These are phyloP conservation scores for Cerioporus squamosus DNA, from an alignment of 1,284 basidiomycete genomes.

Conservation along the genomic window DNA sequence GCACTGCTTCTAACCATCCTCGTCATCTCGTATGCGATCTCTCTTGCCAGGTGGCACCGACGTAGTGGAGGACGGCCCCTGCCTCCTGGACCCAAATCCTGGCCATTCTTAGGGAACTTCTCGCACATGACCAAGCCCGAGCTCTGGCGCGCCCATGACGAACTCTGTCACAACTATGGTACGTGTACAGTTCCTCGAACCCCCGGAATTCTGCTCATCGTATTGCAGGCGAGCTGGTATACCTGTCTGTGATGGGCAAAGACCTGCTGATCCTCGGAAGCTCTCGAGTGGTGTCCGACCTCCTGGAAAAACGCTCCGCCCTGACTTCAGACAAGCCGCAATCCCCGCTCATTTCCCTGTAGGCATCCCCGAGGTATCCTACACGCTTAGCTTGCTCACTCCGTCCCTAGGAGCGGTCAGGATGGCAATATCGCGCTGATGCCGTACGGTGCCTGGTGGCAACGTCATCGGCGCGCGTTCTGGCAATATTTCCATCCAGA, in stretches of 20 bases:
- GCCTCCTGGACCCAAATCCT: neutral
- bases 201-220: neutral
- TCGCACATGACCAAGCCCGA: neutral
- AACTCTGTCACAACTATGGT: neutral
- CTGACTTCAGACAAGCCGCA: constrained; percentile 2
- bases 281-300: neutral
- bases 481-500: constrained; percentile 8
- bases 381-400: neutral
- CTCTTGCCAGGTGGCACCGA: neutral
- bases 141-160: neutral
- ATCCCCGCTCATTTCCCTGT: constrained; percentile 1
- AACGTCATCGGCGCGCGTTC: constrained; percentile 19
- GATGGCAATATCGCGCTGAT: constrained; percentile 10
- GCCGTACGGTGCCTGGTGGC: constrained; percentile 24
- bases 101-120: neutral
- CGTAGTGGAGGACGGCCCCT: neutral
- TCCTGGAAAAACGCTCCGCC: constrained; percentile 9
- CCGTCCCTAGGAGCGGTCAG: neutral
- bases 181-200: neutral
- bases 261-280: constrained; percentile 2
- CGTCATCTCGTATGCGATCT: neutral
- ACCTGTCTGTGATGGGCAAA: constrained; percentile 1
- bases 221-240: constrained; percentile 1
- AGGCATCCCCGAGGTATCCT: neutral
- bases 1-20: too few relatives aligned